Evolutionary conservation across 805 yeast species (phyloP), one percentile per base, ranked within the genome.

Genomic region (Wickerhamiella lipophila): DNA sequence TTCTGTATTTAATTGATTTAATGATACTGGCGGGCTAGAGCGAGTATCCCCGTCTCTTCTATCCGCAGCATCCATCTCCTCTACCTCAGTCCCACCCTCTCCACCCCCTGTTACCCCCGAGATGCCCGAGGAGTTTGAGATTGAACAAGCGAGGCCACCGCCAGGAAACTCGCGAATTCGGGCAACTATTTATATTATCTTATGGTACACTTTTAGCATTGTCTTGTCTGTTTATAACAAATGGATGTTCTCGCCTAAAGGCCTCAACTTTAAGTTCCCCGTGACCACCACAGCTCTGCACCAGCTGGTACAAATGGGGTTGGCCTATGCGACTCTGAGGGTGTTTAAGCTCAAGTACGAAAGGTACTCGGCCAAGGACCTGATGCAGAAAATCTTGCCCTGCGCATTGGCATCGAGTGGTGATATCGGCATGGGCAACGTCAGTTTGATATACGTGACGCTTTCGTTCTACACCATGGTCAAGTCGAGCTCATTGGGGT

Each of bases 341-440:
- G 38, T 69, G 41, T 60, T 64, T 21, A 36, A 45, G 15, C 12
- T 50, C 22, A 53, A 22, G 61, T 62, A 50, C 42, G 53, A 21
- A 63, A 65, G 56, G 60, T 53, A 30, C 47, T 36, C 52, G 11
- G 30, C 44, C 21, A 27, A 42, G 12, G 52, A 49, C 29, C 56
- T 79, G 55, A 12, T 75, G 6, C 65, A 66, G 21, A 79, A 74
- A 47, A 78, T 86, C 36, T 60, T 84, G 1, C 96, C 96, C 0
- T 86, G 96, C 60, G 81, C 95, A 0, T 40, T 84, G 12, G 92
- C 96, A 0, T 77, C 88, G 1, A 86, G 94, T 1, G 89, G 94
- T 15, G 99, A 92, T 64, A 87, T 92, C 55, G 97, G 98, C 1
- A 71, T 87, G 54, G 89, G 95, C 26, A 92, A 92, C 64, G 77